Base-by-base conservation (phyloP, 2,329 filamentous ascomycete genomes). In the Neonectria hederae region DNA sequence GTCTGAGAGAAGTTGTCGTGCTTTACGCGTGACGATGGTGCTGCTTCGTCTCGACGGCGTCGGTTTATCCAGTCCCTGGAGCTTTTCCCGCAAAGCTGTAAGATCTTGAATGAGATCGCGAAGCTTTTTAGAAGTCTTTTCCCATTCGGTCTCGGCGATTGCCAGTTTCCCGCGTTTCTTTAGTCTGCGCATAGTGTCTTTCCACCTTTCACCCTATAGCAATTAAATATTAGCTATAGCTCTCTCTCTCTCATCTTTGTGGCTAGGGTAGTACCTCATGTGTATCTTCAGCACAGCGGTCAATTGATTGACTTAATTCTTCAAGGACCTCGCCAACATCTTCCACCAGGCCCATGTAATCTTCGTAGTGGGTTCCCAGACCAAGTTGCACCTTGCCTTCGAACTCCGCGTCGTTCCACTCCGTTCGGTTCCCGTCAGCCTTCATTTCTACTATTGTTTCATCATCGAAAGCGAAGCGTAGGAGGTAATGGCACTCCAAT, bases 381-480 rank as follows among this genome's bases (percentile, higher is more conserved):
- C 51, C 51, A 21, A 13, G 45, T 8, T 28, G 21, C 40, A 60
- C 42, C 2, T 53, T 42, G 11, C 19, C 40, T 32, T 55, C 58
- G 2, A 40, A 14, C 30, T 48, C 42, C 2, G 38, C 21, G 19
- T 48, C n/a, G 11, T 38, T 46, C 58, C 58, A 60, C 19, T 55
- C 51, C 22, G 26, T 40, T 1, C 51, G 30, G 1, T 14, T 10
- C 13, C 21, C 40, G 5, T 60, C 51, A 2, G 28, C 14, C 40
- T 55, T 55, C 58, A 60, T 60, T 14, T 22, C 14, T 22, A 17
- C 6, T 5, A 60, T 48, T 4, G 40, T 60, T 11, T 24, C n/a
- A 3, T 60, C 40, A 1, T 52, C 19, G 51, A 60, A 60, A 28
- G 58, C 58, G 22, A 60, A 55, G 22, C 30, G 58, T n/a, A 60